Base-by-base conservation (phyloP, 1,139 yeast genomes). In the Meyerozyma elateridarum region DNA sequence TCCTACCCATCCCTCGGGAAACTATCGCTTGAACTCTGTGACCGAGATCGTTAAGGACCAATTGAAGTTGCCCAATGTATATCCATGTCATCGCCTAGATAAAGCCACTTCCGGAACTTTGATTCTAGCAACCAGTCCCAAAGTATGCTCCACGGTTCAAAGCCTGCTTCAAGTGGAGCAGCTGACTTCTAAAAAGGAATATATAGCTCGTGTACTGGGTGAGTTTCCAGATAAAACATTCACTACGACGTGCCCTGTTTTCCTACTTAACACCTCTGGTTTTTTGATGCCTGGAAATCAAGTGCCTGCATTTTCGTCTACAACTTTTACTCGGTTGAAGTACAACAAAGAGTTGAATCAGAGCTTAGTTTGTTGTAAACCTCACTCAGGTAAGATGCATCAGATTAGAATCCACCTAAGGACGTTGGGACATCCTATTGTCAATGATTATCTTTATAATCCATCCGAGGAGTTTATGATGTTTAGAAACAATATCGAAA, bases 1-100 rank as follows among this genome's bases (percentile, higher is more conserved):
- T 1, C 93, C 94, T 0, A 79, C 85, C 1, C 95, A 85, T 53
- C 94, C 95, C 0, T 75, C 85, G 0, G 85, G 87, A 4, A 70
- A 70, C 34, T 84, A 75, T 48, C 59, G 60, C 38, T 69, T 66
- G 44, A 82, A 85, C 46, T 66, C 85, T 0, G 49, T 83, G 15
- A 73, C 80, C 0, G 85, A 81, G 49, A 61, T 80, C 0, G 41
- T 81, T 33, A 70, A 72, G 39, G 44, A 51, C 14, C 73, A 73
- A 30, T 39, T 54, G 20, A 44, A 48, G 0, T 40, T 63, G 2
- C 49, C 46, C 2, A 46, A 57, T 8, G 57, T 72, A 2, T 65
- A 73, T 58, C 80, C 85, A 0, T 76, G 85, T 42, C 85, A 82
- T 49, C 59, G 95, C 26, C 54, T 85, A 9, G 95, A 85, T 49